Evolutionary conservation across 1,139 yeast species (phyloP), one percentile per base, ranked within the genome.

Genomic region (Candida dubliniensis): DNA sequence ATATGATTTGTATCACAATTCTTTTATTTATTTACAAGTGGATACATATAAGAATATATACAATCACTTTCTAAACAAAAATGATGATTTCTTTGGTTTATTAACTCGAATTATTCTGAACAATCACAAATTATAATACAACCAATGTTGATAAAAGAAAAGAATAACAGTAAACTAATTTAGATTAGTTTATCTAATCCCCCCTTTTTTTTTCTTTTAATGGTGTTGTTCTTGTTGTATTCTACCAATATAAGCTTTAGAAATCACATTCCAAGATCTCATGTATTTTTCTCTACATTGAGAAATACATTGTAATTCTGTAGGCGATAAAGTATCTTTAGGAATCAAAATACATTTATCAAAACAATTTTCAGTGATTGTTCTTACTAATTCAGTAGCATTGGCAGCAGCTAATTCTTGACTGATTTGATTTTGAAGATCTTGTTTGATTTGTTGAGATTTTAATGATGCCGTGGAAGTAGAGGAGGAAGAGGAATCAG

Each of bases 351-450:
- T 71, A 66, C 98, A 90, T 61, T 81, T 80, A 42, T 84, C 85
- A 62, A 86, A 90, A 63, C 97, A 90, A 71, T 87, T 87, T 55
- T 84, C 91, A n/a, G 96, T 84, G 62, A 88, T 79, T 58, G 87
- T 85, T 67, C 84, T 84, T 37, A 90, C 95, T 47, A 90, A 72
- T 59, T 88, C 93, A 3, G 95, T 84, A 33, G 96, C 96, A 65
- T 89, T 88, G 23, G 90, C 93, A 27, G 89, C 81, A 1, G 96
- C 96, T 50, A 90, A 72, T 60, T 90, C 97, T 60, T 84, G 89
- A 34, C 84, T 72, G 49, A 90, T 83, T 60, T 86, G 90, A 31
- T 76, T 73, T 62, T 87, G 87, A 47, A 89, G 70, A 58, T 84
- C 81, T 38, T 76, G 75, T 59, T 84, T 84, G 42, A 69, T 51